Percentiles rank a stretch among this genome's conserved stretches.
These are phyloP conservation scores for Trichoderma lentiforme DNA, from an alignment of 2,329 filamentous ascomycete genomes.

Conservation along the genomic window DNA sequence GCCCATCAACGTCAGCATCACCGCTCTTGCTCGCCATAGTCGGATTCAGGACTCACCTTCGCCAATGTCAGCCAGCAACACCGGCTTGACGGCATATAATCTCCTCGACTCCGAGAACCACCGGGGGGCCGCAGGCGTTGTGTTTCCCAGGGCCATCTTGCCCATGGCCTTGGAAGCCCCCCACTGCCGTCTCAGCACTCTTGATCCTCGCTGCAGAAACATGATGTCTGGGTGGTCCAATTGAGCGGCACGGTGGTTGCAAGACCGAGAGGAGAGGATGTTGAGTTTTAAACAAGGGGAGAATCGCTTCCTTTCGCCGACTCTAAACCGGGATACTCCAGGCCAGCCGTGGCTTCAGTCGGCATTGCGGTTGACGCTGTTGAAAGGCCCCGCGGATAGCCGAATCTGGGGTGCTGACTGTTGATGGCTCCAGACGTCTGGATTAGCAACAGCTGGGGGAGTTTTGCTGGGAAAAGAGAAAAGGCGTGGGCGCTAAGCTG, in stretches of 20 bases:
- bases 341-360: conserved; percentile 30
- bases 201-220: conserved; percentile 54
- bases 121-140: conserved; percentile 34
- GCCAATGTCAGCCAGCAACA: conserved; percentile 79
- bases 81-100: conserved; percentile 67
- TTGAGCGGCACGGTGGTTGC: conserved; percentile 10
- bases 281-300: conserved; percentile 10
- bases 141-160: conserved; percentile 33
- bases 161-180: conserved; percentile 41
- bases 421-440: neutral
- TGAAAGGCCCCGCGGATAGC: conserved; percentile 36
- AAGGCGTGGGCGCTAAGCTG: conserved; percentile 10
- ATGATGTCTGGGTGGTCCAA: conserved; percentile 34
- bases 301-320: conserved; percentile 15
- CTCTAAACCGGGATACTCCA: conserved; percentile 5
- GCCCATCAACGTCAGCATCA: conserved; percentile 5
- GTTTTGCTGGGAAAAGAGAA: neutral
- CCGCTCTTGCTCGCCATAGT: neutral
- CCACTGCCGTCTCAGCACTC: conserved; percentile 51
- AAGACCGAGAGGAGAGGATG: neutral
- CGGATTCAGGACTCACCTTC: conserved; percentile 57
- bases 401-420: conserved; percentile 32
- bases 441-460: neutral
- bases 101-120: conserved; percentile 51
- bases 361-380: conserved; percentile 34